Percentiles rank a stretch among this genome's conserved stretches.
phyloP scores from a whole-genome alignment of 2,329 filamentous ascomycete species.

The Cladophialophora chaetospira region DNA sequence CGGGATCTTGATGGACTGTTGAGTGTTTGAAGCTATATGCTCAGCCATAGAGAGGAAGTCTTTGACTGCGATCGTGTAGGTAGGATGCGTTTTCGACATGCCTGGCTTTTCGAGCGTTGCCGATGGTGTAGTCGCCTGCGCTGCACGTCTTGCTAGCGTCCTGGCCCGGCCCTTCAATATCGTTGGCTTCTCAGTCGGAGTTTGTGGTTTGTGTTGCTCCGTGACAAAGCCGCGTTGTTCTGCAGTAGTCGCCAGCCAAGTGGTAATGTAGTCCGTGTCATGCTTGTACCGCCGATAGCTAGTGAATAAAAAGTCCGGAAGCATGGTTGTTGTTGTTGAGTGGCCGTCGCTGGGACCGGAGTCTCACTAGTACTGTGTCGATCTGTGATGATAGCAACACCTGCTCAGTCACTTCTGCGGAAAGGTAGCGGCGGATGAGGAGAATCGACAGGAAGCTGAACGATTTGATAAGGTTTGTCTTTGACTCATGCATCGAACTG shows the following conservation, averaged over 20 bases:
- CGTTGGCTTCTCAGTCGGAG: not conserved
- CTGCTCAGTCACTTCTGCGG: too few species aligned
- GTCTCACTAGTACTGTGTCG: not conserved
- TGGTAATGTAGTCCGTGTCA: not conserved
- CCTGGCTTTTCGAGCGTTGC: not conserved
- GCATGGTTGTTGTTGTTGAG: not conserved
- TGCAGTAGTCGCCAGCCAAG: not conserved
- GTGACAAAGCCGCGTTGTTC: not conserved
- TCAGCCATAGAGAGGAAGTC: not conserved
- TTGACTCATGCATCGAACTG: too few species aligned
- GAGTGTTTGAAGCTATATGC: not conserved
- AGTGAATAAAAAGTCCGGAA: not conserved
- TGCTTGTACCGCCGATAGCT: not conserved
- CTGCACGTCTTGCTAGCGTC: not conserved
- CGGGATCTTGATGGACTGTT: not conserved
- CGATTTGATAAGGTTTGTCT: too few species aligned
- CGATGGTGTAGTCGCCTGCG: too few species aligned
- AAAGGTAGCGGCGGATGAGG: too few species aligned
- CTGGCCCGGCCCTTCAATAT: not conserved
- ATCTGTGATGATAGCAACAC: not conserved
- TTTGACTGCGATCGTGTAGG: not conserved
- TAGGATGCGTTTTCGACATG: not conserved
- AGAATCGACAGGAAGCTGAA: too few species aligned
- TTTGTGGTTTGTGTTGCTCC: not conserved
- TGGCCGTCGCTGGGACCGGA: not conserved